These are phyloP conservation scores for Meira miltonrushii DNA, from an alignment of 1,284 basidiomycete genomes.

Conservation along the genomic window DNA sequence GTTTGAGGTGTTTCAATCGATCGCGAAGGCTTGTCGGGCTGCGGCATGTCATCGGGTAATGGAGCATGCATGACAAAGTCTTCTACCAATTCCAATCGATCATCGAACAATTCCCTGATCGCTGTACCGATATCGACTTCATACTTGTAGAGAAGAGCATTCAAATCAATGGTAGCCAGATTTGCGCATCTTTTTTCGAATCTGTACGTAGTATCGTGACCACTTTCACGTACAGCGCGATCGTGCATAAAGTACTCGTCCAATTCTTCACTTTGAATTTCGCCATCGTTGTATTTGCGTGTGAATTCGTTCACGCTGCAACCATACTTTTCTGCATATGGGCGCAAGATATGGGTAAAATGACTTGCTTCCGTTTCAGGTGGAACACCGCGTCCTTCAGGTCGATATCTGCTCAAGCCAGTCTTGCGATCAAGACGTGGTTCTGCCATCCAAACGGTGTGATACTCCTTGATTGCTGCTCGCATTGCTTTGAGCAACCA, in stretches of 20 bases:
- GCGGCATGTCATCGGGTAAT: constrained; percentile 21
- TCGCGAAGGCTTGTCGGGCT: constrained; percentile 57
- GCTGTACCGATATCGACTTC: constrained; percentile 57
- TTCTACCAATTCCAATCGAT: constrained; percentile 81
- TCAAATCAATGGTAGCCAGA: constrained; percentile 90
- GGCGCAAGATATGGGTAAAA: constrained; percentile 94
- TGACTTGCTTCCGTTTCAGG: constrained; percentile 97
- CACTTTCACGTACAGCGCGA: constrained; percentile 72
- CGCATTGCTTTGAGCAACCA: constrained; percentile 94
- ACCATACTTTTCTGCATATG: constrained; percentile 85
- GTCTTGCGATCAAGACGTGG: constrained; percentile 89
- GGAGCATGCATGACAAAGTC: constrained; percentile 61
- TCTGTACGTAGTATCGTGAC: constrained; percentile 95
- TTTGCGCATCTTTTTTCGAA: constrained; percentile 90
- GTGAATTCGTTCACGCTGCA: constrained; percentile 96
- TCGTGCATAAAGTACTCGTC: constrained; percentile 98
- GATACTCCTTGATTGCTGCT: constrained; percentile 97
- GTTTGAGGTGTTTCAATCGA: constrained; percentile 58
- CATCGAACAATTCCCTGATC: constrained; percentile 88
- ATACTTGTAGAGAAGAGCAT: constrained; percentile 71
- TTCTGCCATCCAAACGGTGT: constrained; percentile 89
- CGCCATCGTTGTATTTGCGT: constrained; percentile 84
- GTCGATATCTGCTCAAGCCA: constrained; percentile 86
- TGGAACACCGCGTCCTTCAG: constrained; percentile 89
- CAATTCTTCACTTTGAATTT: constrained; percentile 76